Evolutionary conservation across 306 rosid species (phyloP).

Genomic region (Rosa rugosa): DNA sequence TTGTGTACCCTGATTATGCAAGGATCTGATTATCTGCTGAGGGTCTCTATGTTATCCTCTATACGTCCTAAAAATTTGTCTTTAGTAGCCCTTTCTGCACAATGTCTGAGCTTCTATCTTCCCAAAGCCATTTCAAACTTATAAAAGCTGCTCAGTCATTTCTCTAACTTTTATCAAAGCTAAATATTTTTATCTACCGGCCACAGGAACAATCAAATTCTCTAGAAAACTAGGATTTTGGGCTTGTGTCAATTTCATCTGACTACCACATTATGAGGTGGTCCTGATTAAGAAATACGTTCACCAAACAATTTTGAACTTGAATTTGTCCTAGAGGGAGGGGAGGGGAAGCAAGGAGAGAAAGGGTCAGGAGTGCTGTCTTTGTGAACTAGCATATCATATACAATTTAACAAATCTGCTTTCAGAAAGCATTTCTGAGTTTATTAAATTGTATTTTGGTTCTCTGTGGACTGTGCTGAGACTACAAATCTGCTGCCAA

Average conservation of each 20-base stretch:
- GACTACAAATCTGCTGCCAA: background rate
- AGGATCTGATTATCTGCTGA: background rate
- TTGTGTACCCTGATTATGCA: background rate
- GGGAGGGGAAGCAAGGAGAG: background rate
- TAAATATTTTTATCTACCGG: background rate
- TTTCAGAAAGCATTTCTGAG: no score
- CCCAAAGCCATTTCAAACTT: background rate
- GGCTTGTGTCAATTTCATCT: background rate
- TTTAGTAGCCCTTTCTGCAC: background rate
- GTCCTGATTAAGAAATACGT: background rate
- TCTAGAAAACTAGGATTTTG: background rate
- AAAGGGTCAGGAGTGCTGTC: background rate
- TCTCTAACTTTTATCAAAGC: background rate
- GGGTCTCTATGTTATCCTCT: background rate
- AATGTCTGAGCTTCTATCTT: background rate
- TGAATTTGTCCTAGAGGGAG: background rate
- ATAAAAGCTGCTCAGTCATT: background rate
- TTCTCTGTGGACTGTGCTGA: no score
- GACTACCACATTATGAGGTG: background rate
- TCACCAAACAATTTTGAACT: background rate
- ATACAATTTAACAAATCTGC: no score
- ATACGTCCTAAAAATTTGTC: background rate
- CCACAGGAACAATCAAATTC: background rate
- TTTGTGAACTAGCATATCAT: background rate
- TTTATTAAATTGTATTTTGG: background rate